Evolutionary conservation across 768 basidiomycete genomes (phyloP).

Genomic region (Lyophyllum shimeji): DNA sequence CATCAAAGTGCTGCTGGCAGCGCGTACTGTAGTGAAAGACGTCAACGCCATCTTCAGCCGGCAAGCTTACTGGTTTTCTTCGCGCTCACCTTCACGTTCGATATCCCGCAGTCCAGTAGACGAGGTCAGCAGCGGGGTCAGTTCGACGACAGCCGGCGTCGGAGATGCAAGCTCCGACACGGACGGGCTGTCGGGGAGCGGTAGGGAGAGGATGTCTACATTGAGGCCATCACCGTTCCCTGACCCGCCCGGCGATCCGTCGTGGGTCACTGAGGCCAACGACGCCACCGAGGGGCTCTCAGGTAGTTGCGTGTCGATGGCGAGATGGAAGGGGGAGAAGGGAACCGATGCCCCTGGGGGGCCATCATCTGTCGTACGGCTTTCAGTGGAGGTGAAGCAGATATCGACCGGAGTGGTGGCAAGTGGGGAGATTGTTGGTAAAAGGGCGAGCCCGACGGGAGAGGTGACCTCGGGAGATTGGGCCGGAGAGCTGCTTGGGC

Average conservation of each 20-base stretch:
- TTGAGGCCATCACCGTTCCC: background rate
- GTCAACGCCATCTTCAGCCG: too few species aligned
- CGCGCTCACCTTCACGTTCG: background rate
- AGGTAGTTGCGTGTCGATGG: background rate
- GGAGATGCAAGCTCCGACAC: slow-evolving; percentile 3
- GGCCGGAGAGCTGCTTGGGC: slow-evolving; percentile 3
- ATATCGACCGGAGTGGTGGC: slow-evolving; percentile 31
- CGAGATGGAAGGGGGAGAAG: slow-evolving; percentile 1
- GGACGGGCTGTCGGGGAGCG: slow-evolving; percentile 2
- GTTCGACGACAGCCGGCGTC: background rate
- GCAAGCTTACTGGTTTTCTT: too few species aligned
- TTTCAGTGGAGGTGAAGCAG: background rate
- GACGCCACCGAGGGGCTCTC: slow-evolving; percentile 2
- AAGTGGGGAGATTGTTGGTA: slow-evolving; percentile 35
- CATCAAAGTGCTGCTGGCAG: background rate
- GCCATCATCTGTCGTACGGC: background rate
- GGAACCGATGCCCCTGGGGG: background rate
- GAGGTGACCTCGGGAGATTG: slow-evolving; percentile 33
- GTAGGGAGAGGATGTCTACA: background rate
- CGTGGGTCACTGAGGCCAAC: background rate
- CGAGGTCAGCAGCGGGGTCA: background rate
- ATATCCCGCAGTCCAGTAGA: background rate
- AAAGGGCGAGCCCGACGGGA: slow-evolving; percentile 30
- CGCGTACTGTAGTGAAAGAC: background rate
- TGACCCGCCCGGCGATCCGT: background rate